phyloP scores from a whole-genome alignment of 2,329 filamentous ascomycete genomes.

The Pestalotiopsis sp. region DNA sequence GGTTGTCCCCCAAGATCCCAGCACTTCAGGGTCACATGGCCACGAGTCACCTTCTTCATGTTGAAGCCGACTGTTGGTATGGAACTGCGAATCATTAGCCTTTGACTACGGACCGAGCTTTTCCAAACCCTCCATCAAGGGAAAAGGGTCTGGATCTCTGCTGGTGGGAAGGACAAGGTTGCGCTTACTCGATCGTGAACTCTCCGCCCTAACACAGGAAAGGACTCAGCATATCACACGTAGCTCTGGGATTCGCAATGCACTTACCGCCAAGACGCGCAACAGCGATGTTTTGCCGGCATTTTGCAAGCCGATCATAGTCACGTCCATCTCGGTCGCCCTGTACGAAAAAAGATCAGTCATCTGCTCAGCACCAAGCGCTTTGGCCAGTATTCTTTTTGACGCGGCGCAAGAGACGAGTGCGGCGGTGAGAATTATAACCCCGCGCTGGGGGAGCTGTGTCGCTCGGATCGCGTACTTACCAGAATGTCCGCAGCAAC shows the following conservation, averaged over 20 bases:
- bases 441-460: constrained; percentile 28
- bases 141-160: constrained; percentile 14
- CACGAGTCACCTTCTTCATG: constrained; percentile 97
- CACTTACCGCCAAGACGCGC: constrained; percentile 87
- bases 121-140: constrained; percentile 20
- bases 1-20: constrained; percentile 99
- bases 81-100: constrained; percentile 64
- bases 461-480: constrained; percentile 39
- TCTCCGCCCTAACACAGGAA: constrained; percentile 76
- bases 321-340: constrained; percentile 99
- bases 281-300: constrained; percentile 96
- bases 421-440: constrained; percentile 25
- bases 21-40: constrained; percentile 97
- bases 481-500: constrained; percentile 98
- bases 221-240: constrained; percentile 36
- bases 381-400: background rate
- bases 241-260: constrained; percentile 17
- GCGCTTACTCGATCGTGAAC: constrained; percentile 95
- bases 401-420: constrained; percentile 13
- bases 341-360: constrained; percentile 47
- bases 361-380: constrained; percentile 14
- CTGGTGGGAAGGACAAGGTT: constrained; percentile 6
- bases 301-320: constrained; percentile 97
- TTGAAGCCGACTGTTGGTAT: constrained; percentile 99
- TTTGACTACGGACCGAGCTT: constrained; percentile 4